Percentiles rank a stretch among this genome's conserved stretches.
These are phyloP conservation scores for Aureobasidium sp. DNA, from an alignment of 2,329 filamentous ascomycete genomes.

Conservation along the genomic window DNA sequence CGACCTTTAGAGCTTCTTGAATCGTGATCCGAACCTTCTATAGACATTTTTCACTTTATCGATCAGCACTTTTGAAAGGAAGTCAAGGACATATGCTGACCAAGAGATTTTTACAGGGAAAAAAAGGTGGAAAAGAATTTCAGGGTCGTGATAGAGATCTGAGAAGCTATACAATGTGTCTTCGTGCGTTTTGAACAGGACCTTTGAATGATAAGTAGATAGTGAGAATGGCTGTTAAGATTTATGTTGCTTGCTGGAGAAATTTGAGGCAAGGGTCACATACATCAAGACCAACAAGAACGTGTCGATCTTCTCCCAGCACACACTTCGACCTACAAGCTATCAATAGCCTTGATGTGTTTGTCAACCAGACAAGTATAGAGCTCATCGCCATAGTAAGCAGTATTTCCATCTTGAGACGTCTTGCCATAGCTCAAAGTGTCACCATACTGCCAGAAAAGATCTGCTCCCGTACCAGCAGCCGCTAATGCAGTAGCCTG, in stretches of 20 bases:
- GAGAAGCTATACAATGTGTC: too few species aligned
- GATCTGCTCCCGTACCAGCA: conserved; percentile 18
- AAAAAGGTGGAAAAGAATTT: too few species aligned
- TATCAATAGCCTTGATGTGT: conserved; percentile 11
- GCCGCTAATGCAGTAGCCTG: conserved; percentile 19
- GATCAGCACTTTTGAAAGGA: not conserved
- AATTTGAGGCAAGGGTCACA: too few species aligned
- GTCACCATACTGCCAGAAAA: conserved; percentile 25
- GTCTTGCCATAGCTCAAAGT: conserved; percentile 20
- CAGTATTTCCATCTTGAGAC: conserved; percentile 20
- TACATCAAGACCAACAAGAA: too few species aligned
- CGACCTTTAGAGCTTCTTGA: not conserved
- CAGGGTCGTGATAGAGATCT: too few species aligned
- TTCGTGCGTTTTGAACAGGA: too few species aligned
- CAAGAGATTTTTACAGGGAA: too few species aligned
- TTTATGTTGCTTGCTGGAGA: too few species aligned
- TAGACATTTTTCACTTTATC: too few species aligned
- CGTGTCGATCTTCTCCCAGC: not conserved
- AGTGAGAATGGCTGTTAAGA: too few species aligned
- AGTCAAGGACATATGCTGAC: not conserved
- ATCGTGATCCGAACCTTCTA: not conserved
- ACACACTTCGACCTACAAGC: not conserved
- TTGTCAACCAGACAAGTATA: conserved; percentile 8
- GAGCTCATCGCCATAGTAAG: conserved; percentile 18
- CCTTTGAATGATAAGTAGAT: too few species aligned